These are phyloP conservation scores for Rhizophora mangle DNA, from an alignment of 345 rosid genomes.

Conservation along the genomic window DNA sequence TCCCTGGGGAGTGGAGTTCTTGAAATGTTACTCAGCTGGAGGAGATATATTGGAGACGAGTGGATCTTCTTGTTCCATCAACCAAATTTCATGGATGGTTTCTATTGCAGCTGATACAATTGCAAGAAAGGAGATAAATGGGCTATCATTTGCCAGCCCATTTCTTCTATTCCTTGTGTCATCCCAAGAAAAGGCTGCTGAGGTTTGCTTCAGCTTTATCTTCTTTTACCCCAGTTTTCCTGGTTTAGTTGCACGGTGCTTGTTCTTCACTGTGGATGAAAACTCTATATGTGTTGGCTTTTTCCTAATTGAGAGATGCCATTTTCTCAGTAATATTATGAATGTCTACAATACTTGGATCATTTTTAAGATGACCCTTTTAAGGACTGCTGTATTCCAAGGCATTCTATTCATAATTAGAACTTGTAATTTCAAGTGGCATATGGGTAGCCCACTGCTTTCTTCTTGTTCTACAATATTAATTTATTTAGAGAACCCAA, in stretches of 20 bases:
- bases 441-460: no score
- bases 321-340: no score
- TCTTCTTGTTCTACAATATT: no score
- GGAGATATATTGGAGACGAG: slow-evolving; percentile 61
- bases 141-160: slow-evolving; percentile 43
- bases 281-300: no score
- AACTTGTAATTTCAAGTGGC: no score
- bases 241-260: not conserved
- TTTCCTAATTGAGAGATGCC: no score
- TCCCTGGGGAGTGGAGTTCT: slow-evolving; percentile 83
- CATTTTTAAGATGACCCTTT: not conserved
- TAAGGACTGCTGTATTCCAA: not conserved
- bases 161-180: slow-evolving; percentile 77
- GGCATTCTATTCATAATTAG: no score
- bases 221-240: slow-evolving; percentile 7
- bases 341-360: not conserved
- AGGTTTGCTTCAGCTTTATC: slow-evolving; percentile 39
- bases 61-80: slow-evolving; percentile 48
- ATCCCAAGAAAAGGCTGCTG: slow-evolving; percentile 70
- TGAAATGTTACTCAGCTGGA: slow-evolving; percentile 55
- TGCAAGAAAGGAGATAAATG: slow-evolving; percentile 65
- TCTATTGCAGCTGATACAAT: slow-evolving; percentile 72
- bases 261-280: no score
- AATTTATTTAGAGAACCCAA: no score
- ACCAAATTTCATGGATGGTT: slow-evolving; percentile 84